Base-by-base conservation (phyloP, 2,329 filamentous ascomycete genomes). In the Phaeosphaeriaceae sp. region DNA sequence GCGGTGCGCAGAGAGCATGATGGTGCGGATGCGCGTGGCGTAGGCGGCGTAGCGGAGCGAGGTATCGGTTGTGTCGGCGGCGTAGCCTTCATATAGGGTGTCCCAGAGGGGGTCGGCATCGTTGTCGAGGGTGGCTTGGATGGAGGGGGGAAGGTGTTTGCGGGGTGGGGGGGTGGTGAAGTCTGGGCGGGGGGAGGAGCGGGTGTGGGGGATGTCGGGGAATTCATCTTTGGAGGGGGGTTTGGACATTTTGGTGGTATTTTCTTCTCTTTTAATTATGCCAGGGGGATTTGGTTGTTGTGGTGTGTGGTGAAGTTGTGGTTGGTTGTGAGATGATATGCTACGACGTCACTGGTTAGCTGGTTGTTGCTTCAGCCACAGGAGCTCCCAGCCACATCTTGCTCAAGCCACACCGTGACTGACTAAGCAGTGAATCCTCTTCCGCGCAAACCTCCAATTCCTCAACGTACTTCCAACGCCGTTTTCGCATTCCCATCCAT, bases 1-100 rank as follows among this genome's bases (percentile, higher is more conserved):
- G 66, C 94, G 87, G 68, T 97, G 94, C 3, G 92, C 92, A 13
- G 89, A 91, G 61, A 92, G 79, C 66, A 99, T 85, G 60, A 97
- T 89, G 6, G 92, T 96, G 54, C 90, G 87, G 55, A 94, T 78
- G 40, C 94, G 87, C 52, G 87, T 86, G 39, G 91, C 90, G 76
- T 99, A 99, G 61, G 89, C 94, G 48, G 92, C 93, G 76, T 97
- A 99, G 67, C 94, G 89, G 66, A 96, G 79, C 61, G 86, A 87
- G 61, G 86, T 89, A 46, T 97, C 90, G 51, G 91, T 97, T 4
- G 91, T 89, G 63, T 95, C 88, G 48, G 86, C 82, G 12, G 82
- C 84, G 66, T 87, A 90, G 68, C 90, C 89, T 49, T 92, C 87
- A 56, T 89, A 87, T 30, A 95, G 74, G 51, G 90, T 84, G 50